Evolutionary conservation across 805 yeast genomes (phyloP), one percentile per base, ranked within the genome.

Genomic region (Nakazawaea holstii): DNA sequence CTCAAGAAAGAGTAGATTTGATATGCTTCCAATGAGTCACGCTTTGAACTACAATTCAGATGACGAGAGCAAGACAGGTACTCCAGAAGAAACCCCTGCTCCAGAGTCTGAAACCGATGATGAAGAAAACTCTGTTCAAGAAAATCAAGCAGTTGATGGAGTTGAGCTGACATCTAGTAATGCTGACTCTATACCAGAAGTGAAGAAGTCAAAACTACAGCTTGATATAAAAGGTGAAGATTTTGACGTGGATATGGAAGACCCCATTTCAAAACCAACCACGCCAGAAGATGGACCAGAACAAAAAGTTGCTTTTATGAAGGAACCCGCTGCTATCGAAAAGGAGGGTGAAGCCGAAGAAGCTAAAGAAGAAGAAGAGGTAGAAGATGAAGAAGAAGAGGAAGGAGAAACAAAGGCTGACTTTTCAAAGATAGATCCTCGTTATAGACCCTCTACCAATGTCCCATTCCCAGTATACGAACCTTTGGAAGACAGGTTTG

Each of bases 391-490:
- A 35, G 58, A 53, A 33, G 56, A 43, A 30, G 58, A 44, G 8
- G 54, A 51, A n/a, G 59, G 33, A 41, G 59, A 56, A 29, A 50
- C 49, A 36, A 29, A 26, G 24, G 33, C 38, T 20, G 71, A 69
- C 43, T 60, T 58, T 47, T 50, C 66, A 4, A 48, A 55, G 30
- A 46, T 65, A 31, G 72, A 63, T 11, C 59, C 55, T 10, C 61
- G 55, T 26, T 84, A 76, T 55, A 68, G 69, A 47, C 88, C 95
- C 0, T 65, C 77, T 0, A 66, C 74, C 2, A 73, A 60, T 1
- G 48, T 52, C 4, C 89, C 92, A 1, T 52, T 59, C 11, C 74
- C 89, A 0, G 89, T 84, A 2, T 80, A 67, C 52, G 74, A 65
- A 35, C 72, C 73, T 11, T 75, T 71, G 39, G 65, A 64, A 35